Evolutionary conservation across 106 monocot species (phyloP), one percentile per base, ranked within the genome.

Genomic region (Triglochin maritima): DNA sequence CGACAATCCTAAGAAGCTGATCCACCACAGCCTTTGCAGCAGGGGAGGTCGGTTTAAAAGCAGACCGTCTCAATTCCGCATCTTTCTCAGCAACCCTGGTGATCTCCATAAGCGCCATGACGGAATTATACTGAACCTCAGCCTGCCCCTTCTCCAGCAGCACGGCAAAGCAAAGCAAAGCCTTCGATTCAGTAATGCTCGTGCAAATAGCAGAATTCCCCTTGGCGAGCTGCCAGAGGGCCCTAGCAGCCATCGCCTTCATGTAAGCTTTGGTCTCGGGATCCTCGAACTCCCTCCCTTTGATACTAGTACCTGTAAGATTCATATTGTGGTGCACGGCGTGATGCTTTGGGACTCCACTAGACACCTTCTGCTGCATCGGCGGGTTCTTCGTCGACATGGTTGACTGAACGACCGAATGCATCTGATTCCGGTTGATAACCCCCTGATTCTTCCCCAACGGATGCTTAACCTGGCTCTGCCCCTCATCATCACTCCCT

Each of bases 31-130:
- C 83, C 56, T 72, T 75, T 5, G 96, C 96, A 0, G 96, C 83
- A 4, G 96, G 96, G 4, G 96, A 80, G 49, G 66, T 91, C 48
- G 96, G 88, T 78, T 91, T 98, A 72, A 98, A 98, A 0, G 96
- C 85, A 3, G 86, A 84, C 12, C 86, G 63, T 49, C 96, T 72
- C 57, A 98, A 78, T 12, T 91, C 96, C 0, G 86, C 60, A 43
- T 88, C 78, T 17, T 63, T 46, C 83, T 98, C 91, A 1, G 96
- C 91, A 6, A 91, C 88, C 2, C 72, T 46, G 6, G 86, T 71
- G 67, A 98, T 98, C 60, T 88, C 91, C 91, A 84, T 88, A 42
- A 98, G 70, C 0, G 96, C 96, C 83, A 88, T 82, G 54, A 83
- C 96, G 3, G 86, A 98, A 53, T 98, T 86, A 75, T 80, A 80